These are phyloP conservation scores for Artemisia annua DNA, from an alignment of 129 eudicot genomes.

Conservation along the genomic window DNA sequence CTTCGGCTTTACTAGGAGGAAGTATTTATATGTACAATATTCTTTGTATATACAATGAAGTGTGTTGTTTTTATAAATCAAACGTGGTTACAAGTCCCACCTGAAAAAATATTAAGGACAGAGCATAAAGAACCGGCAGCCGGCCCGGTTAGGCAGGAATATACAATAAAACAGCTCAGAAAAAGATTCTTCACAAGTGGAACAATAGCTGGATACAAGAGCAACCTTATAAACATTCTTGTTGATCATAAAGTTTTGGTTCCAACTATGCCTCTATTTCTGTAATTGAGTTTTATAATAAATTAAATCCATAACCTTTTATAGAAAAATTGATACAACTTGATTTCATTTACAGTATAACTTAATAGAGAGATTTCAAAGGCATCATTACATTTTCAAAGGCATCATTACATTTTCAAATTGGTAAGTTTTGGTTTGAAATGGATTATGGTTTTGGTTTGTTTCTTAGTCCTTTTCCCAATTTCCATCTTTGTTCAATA, in stretches of 20 bases:
- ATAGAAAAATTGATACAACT: neutral
- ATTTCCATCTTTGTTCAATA: neutral
- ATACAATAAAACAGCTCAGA: slow-evolving; percentile 11
- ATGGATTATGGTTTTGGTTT: neutral
- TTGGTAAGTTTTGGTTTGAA: slow-evolving; percentile 2
- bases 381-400: too few species aligned
- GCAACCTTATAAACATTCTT: slow-evolving; percentile 9
- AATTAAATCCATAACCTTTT: neutral
- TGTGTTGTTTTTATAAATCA: neutral
- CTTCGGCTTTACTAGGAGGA: neutral
- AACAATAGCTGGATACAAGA: slow-evolving; percentile 27
- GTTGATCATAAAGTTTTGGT: neutral
- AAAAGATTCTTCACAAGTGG: slow-evolving; percentile 25
- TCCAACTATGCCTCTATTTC: neutral
- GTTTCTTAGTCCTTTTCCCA: neutral
- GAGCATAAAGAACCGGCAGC: slow-evolving; percentile 29
- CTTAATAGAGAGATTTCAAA: neutral
- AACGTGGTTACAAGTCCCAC: slow-evolving; percentile 17
- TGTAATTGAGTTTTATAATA: neutral
- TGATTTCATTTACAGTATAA: neutral
- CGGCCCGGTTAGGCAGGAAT: slow-evolving; percentile 34
- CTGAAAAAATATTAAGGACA: slow-evolving; percentile 17
- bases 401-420: neutral
- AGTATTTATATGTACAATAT: neutral
- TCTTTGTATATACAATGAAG: neutral